Evolutionary conservation across 768 basidiomycete species (phyloP).

Genomic region (Epithele typhae): DNA sequence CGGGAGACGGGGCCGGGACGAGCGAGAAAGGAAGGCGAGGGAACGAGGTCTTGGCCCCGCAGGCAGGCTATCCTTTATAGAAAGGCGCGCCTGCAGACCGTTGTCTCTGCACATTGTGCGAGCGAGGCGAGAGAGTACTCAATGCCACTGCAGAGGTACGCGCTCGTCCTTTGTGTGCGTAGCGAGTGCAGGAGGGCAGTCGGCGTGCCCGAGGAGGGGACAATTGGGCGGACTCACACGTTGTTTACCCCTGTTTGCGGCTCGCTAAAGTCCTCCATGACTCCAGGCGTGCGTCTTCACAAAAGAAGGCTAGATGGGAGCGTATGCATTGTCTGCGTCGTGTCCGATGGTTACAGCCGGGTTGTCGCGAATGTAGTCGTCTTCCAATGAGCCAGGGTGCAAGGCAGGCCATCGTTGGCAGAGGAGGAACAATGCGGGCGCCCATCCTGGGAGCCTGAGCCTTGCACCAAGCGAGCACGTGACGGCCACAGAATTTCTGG

Average conservation of each 20-base stretch:
- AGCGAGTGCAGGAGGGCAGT: not conserved
- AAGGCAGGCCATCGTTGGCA: too few species aligned
- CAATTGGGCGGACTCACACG: constrained; percentile 8
- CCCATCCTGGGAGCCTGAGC: too few species aligned
- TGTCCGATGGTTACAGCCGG: not conserved
- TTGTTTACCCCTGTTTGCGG: constrained; percentile 8
- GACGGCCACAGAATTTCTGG: too few species aligned
- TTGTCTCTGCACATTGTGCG: too few species aligned
- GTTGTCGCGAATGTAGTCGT: too few species aligned
- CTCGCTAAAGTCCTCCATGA: not conserved
- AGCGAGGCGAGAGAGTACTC: too few species aligned
- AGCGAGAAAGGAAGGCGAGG: constrained; percentile 16
- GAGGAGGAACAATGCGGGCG: too few species aligned
- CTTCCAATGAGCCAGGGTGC: too few species aligned
- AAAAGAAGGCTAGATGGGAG: not conserved
- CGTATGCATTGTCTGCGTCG: not conserved
- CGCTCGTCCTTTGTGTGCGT: constrained; percentile 10
- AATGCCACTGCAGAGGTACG: constrained; percentile 3
- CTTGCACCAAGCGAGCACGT: too few species aligned
- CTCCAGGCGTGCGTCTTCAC: not conserved
- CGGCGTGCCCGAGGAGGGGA: constrained; percentile 2
- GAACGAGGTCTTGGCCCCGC: constrained; percentile 6
- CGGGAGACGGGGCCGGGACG: constrained; percentile 7
- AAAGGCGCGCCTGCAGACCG: constrained; percentile 7
- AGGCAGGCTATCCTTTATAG: constrained; percentile 16